Base-by-base conservation (phyloP, 805 yeast genomes). In the Candida ovalis region DNA sequence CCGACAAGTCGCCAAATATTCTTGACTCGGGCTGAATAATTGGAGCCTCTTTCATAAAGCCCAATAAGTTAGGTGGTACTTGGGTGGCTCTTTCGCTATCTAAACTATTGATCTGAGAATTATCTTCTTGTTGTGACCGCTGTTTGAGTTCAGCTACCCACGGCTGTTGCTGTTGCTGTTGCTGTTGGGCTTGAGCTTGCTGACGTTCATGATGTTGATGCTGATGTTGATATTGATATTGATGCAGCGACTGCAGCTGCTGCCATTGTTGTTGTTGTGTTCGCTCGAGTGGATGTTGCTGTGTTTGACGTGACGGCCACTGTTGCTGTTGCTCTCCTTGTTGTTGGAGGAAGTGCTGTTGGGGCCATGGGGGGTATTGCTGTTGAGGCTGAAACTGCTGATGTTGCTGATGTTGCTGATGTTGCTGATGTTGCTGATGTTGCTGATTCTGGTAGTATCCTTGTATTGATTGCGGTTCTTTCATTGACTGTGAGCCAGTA, bases 201-300 rank as follows among this genome's bases (percentile, higher is more conserved):
- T 25, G 28, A n/a, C n/a, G n/a, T n/a, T n/a, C n/a, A n/a, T 57
- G 57, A 39, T 4, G 49, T 40, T 33, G 23, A 30, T 35, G 40
- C 37, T 8, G 39, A 9, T 19, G 17, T 43, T 23, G 44, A 24
- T 37, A 17, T 43, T 19, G 38, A 6, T 4, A 21, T 5, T 17
- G 38, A 5, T 30, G 35, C 35, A 5, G 17, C 17, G 17, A 35
- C 18, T 12, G 36, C 7, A 5, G 36, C 36, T 32, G 36, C 12
- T 32, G 36, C 18, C 12, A 6, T 32, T 32, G 36, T 32, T 32
- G 36, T 32, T 32, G 36, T n/a, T 24, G 15, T 27, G 13, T 23
- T 40, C 22, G 23, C 9, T 38, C n/a, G 21, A 36, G 40, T 39
- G 40, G 43, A 30, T 24, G 36, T 32, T 32, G 36, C 18, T 32